Percentiles rank a stretch among this genome's conserved stretches.
phyloP scores from a whole-genome alignment of 257 asterid species.

The Forsythia viridissima region DNA sequence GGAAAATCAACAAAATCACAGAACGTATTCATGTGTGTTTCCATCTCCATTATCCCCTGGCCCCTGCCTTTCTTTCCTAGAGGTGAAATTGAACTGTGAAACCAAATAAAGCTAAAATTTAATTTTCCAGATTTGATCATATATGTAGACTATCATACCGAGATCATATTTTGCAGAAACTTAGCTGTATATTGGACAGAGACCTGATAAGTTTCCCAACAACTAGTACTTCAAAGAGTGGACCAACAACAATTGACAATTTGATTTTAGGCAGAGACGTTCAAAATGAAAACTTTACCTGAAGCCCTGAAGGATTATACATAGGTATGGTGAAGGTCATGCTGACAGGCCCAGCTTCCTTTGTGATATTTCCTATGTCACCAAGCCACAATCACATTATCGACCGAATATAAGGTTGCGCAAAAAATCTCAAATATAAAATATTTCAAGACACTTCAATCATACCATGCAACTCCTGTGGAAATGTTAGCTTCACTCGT shows the following conservation, averaged over 20 bases:
- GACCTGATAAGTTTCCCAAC: neutral
- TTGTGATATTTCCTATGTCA: conserved; percentile 81
- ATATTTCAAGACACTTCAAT: conserved; percentile 14
- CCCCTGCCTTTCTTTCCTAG: neutral
- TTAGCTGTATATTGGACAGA: neutral
- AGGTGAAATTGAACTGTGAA: neutral
- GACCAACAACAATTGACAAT: too few species aligned
- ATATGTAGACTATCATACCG: neutral
- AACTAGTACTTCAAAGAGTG: neutral
- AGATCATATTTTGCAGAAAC: conserved; percentile 1
- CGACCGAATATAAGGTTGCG: conserved; percentile 2
- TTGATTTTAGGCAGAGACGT: neutral
- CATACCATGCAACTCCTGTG: conserved; percentile 93
- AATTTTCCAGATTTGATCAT: neutral
- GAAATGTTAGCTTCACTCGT: conserved; percentile 89
- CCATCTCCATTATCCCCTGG: neutral
- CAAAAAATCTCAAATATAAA: neutral
- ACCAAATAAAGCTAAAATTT: neutral
- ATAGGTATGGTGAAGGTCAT: conserved; percentile 97
- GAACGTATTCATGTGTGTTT: neutral
- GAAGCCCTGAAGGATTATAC: conserved; percentile 96
- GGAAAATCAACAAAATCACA: neutral
- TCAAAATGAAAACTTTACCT: conserved; percentile 48
- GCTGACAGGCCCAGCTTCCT: conserved; percentile 99
- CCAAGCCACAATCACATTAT: conserved; percentile 15